Evolutionary conservation across 2,329 filamentous ascomycete genomes (phyloP).

Genomic region (Grosmannia clavigera): DNA sequence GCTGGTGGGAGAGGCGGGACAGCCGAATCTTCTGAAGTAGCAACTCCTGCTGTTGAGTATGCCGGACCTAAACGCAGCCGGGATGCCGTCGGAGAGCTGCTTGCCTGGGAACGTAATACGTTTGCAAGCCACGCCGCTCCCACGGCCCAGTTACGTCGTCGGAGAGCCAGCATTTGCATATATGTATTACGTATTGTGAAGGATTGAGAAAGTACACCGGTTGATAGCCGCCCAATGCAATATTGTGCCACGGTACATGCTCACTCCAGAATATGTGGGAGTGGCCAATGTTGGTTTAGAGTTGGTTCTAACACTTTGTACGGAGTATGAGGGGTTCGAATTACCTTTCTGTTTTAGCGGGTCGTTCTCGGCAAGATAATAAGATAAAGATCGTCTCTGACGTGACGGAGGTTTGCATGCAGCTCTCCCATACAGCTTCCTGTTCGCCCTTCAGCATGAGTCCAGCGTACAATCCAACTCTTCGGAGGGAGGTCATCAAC

Average conservation of each 20-base stretch:
- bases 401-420: not conserved
- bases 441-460: conserved; percentile 10
- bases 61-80: not conserved
- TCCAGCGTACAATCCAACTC: conserved; percentile 34
- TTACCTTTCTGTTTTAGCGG: not conserved
- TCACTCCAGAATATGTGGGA: not conserved
- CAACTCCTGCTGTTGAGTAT: not conserved
- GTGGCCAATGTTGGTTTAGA: not conserved
- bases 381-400: not conserved
- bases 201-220: not conserved
- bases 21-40: not conserved
- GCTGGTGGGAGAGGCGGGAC: conserved; percentile 11
- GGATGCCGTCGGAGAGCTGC: not conserved
- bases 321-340: not conserved
- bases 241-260: not conserved
- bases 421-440: not conserved
- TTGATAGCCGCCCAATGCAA: not conserved
- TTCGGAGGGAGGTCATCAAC: conserved; percentile 67
- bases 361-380: not conserved
- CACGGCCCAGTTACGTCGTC: not conserved
- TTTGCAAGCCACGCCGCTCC: not conserved
- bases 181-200: no score
- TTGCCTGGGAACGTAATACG: not conserved
- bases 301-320: not conserved
- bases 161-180: not conserved